Conservation (phyloP, 106 monocot genomes). For the Agapanthus africanus region DNA sequence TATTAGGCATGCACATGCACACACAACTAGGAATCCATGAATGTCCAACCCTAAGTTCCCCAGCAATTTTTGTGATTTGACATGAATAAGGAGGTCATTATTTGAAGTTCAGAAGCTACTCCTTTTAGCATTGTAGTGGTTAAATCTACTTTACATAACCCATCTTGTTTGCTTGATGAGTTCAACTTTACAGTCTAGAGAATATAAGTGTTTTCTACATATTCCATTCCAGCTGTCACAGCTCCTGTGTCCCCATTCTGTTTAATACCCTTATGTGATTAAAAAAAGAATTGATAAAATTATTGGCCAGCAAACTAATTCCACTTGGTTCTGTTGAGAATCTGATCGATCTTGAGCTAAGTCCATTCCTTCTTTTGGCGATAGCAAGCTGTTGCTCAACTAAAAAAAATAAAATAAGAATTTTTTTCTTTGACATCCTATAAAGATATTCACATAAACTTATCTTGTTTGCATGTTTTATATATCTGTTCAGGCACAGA, state of each 20-base stretch:
- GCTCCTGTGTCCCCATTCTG: neutral
- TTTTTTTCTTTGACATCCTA: neutral
- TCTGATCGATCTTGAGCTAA: neutral
- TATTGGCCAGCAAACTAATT: neutral
- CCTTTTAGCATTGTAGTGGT: neutral
- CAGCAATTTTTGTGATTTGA: neutral
- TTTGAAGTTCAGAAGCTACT: neutral
- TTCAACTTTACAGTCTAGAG: neutral
- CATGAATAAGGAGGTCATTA: neutral
- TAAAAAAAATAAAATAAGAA: neutral
- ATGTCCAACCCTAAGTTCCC: neutral
- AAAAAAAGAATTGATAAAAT: neutral
- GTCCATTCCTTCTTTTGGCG: neutral
- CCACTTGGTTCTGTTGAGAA: neutral
- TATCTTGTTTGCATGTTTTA: slow-evolving; percentile 4
- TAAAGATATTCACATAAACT: neutral
- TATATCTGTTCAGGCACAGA: slow-evolving; percentile 44
- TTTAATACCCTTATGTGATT: neutral
- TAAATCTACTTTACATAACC: neutral
- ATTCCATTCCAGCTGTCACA: neutral
- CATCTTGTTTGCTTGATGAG: neutral
- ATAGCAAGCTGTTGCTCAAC: neutral
- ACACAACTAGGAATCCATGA: neutral
- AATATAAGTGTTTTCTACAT: neutral
- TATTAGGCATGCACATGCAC: neutral